Percentiles rank a stretch among this genome's conserved stretches.
Evolutionary conservation across 2,329 filamentous ascomycete genomes (phyloP).

Genomic region (Remersonia thermophila): DNA sequence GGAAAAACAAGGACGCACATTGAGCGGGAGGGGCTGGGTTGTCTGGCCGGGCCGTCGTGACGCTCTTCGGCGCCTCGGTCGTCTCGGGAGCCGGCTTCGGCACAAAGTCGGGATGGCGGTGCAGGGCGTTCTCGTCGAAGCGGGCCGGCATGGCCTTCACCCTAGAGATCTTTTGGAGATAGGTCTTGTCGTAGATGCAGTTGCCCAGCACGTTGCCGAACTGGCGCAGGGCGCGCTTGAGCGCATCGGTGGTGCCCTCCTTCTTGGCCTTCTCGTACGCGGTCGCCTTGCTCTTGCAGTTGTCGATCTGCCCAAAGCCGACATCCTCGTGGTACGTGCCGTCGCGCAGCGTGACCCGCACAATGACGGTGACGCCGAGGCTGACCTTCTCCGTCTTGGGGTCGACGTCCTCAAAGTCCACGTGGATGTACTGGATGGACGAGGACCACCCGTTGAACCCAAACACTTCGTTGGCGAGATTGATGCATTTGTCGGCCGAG

Average conservation of each 20-base stretch:
- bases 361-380: slow-evolving; percentile 78
- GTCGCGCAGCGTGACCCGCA: slow-evolving; percentile 80
- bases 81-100: slow-evolving; percentile 38
- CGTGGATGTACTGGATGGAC: slow-evolving; percentile 84
- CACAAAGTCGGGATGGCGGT: slow-evolving; percentile 69
- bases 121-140: slow-evolving; percentile 67
- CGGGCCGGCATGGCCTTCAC: slow-evolving; percentile 68
- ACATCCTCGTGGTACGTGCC: slow-evolving; percentile 98
- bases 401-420: slow-evolving; percentile 90
- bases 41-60: slow-evolving; percentile 5
- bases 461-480: slow-evolving; percentile 87
- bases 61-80: slow-evolving; percentile 11
- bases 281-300: slow-evolving; percentile 85
- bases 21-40: slow-evolving; percentile 6
- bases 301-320: slow-evolving; percentile 93
- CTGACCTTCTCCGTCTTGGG: slow-evolving; percentile 65
- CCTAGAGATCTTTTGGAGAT: slow-evolving; percentile 78
- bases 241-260: slow-evolving; percentile 84
- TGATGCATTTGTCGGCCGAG: slow-evolving; percentile 92
- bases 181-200: slow-evolving; percentile 95
- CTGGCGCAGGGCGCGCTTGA: slow-evolving; percentile 79
- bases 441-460: slow-evolving; percentile 98
- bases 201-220: slow-evolving; percentile 98
- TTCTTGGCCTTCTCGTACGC: slow-evolving; percentile 99
- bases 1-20: slow-evolving; percentile 3